Evolutionary conservation across 495 filamentous ascomycete genomes (phyloP), one percentile per base, ranked within the genome.

Genomic region (Penicillium soppii): DNA sequence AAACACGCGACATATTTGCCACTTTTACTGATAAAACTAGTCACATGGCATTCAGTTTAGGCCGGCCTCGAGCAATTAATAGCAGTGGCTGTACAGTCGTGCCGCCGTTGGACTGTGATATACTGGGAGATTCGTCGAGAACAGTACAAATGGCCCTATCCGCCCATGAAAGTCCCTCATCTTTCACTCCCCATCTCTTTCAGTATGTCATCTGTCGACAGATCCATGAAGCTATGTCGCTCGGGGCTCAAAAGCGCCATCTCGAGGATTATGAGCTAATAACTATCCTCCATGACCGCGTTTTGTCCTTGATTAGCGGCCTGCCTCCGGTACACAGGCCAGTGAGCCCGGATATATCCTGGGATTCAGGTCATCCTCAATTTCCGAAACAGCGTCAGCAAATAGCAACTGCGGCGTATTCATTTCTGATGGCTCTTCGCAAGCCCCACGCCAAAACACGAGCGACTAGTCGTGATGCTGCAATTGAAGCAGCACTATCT

Each of bases 141-240:
- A 50, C 47, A n/a, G 27, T 50, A 7, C 47, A 35, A 30, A 50
- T 26, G 16, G 47, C 47, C 26, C 16, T 50, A 42, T 50, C 41
- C 19, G 13, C 47, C 3, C 37, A 50, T 33, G 47, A 50, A 23
- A 35, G 36, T 20, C 47, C 46, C 6, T 49, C 46, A 41, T 50
- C 47, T 22, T 50, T 50, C 37, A 49, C 46, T 19, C 37, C 47
- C 5, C 47, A 42, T 41, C 47, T 50, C 25, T 50, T 50, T 42
- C 47, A 50, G 17, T 50, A 50, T 15, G 23, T 15, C 3, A 15
- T 50, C 22, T 50, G 47, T 32, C 35, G 41, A 21, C 47, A 50
- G 47, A 50, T 50, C 9, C 47, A 50, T 33, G 47, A 50, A 41
- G 47, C 36, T n/a, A 50, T 50, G 47, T 32, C 47, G 9, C 25